These are phyloP conservation scores for Wickerhamomyces sydowiorum DNA, from an alignment of 805 yeast genomes.

Conservation along the genomic window DNA sequence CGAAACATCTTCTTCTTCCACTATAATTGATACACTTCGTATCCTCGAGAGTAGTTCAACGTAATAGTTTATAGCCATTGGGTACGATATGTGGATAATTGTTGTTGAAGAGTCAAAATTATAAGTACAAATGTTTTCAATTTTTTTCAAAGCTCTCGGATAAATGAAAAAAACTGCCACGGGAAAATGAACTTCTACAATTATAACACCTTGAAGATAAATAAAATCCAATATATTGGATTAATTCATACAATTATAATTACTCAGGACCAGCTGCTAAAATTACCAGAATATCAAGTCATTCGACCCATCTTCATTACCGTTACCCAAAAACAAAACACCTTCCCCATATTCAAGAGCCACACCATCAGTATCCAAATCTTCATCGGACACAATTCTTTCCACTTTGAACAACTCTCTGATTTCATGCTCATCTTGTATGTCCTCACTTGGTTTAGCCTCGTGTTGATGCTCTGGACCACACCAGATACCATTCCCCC, in stretches of 20 bases:
- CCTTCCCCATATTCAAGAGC: neutral
- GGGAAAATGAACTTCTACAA: neutral
- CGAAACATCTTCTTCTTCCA: neutral
- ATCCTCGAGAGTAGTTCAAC: slow-evolving; percentile 2
- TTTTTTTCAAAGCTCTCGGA: neutral
- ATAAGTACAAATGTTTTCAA: no score
- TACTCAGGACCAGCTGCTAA: no score
- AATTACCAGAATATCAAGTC: neutral
- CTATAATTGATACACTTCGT: slow-evolving; percentile 1
- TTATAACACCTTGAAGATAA: no score
- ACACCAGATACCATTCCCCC: neutral
- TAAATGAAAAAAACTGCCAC: neutral
- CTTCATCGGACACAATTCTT: neutral
- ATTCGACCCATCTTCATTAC: neutral
- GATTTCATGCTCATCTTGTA: neutral
- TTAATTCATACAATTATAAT: no score
- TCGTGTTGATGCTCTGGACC: neutral
- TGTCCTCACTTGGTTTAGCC: neutral
- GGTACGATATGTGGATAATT: neutral
- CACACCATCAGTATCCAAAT: neutral
- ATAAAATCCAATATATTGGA: no score
- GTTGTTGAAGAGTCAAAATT: neutral
- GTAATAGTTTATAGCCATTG: neutral
- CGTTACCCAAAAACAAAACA: neutral
- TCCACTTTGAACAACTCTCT: neutral